Percentiles rank a stretch among this genome's conserved stretches.
Evolutionary conservation across 306 rosid species (phyloP).

Genomic region (Hippophae gyantsensis): DNA sequence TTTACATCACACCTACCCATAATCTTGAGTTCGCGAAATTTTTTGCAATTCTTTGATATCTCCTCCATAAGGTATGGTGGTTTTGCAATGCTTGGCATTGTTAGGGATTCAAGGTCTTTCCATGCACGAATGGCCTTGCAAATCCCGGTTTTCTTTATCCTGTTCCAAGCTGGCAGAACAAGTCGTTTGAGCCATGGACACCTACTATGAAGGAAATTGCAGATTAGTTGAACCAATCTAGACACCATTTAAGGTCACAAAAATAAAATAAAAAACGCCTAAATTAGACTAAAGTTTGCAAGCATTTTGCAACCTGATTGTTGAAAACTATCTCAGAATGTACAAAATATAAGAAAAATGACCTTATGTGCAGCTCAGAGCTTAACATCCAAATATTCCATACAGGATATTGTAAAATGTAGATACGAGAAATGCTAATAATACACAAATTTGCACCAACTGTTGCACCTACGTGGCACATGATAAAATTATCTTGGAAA

Average conservation of each 20-base stretch:
- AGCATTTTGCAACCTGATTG: too few species aligned
- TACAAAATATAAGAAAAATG: too few species aligned
- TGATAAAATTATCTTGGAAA: too few species aligned
- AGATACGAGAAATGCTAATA: too few species aligned
- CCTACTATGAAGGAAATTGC: neutral
- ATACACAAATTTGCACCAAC: too few species aligned
- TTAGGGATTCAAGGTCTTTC: constrained; percentile 26
- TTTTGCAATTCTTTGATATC: constrained; percentile 7
- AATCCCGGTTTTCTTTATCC: neutral
- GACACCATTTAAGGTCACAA: neutral
- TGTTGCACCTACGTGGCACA: too few species aligned
- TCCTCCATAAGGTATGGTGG: neutral
- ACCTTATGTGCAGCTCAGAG: too few species aligned
- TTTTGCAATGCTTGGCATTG: neutral
- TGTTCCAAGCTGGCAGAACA: constrained; percentile 11
- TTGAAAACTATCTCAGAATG: too few species aligned
- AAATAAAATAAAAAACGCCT: too few species aligned
- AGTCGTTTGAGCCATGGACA: constrained; percentile 21
- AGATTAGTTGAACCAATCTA: neutral
- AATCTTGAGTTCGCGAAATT: constrained; percentile 13
- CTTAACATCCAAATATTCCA: too few species aligned
- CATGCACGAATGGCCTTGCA: constrained; percentile 13
- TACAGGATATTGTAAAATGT: too few species aligned
- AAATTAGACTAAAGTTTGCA: too few species aligned
- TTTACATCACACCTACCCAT: neutral